Conservation (phyloP, 2,329 filamentous ascomycete species). For the Talaromyces verruculosus region DNA sequence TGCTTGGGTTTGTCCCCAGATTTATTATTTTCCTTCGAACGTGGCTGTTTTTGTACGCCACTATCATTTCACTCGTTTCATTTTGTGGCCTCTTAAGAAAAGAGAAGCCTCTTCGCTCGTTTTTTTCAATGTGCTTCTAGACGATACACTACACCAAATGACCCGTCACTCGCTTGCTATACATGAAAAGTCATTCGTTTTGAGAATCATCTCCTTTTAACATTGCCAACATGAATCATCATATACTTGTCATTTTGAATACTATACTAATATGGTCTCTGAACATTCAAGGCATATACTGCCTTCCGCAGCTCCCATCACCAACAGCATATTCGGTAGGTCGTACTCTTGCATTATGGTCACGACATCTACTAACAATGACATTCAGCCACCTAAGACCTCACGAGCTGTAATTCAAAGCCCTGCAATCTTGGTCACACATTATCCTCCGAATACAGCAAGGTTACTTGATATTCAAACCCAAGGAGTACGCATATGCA, state of each 20-base stretch:
- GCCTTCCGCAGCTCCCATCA: constrained; percentile 26
- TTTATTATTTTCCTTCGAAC: not conserved
- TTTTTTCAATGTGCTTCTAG: constrained; percentile 10
- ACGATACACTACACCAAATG: not conserved
- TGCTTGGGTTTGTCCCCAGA: not conserved
- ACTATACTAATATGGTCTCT: constrained; percentile 40
- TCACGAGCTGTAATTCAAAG: not conserved
- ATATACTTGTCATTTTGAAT: constrained; percentile 28
- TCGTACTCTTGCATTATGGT: not conserved
- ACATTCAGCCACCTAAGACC: not conserved
- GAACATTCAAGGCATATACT: constrained; percentile 30
- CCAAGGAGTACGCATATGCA: constrained; percentile 33
- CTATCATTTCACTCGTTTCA: not conserved
- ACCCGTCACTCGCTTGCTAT: constrained; percentile 2
- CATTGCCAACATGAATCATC: constrained; percentile 25
- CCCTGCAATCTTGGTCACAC: constrained; percentile 31
- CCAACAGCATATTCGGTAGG: constrained; percentile 9
- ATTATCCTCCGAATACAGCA: constrained; percentile 36
- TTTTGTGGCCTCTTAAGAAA: not conserved
- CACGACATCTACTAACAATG: not conserved
- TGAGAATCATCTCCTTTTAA: not conserved
- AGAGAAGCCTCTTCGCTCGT: not conserved
- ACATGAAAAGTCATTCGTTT: constrained; percentile 5
- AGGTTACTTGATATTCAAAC: constrained; percentile 32
- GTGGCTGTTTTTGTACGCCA: constrained; percentile 2